Base-by-base conservation (phyloP, 805 yeast species). In the Candida maltosa region DNA sequence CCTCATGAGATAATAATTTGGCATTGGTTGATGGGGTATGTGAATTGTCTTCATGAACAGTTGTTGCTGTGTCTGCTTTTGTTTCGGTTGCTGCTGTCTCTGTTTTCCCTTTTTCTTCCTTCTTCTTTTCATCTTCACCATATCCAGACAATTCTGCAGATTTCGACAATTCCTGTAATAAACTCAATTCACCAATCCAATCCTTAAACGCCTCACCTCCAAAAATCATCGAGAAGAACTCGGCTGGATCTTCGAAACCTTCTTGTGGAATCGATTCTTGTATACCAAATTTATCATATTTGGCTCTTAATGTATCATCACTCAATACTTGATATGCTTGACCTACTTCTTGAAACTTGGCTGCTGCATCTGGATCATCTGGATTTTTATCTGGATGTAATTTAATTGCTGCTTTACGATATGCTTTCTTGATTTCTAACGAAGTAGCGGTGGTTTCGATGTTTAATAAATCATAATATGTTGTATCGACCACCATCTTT, bases 131-230 rank as follows among this genome's bases (percentile, higher is more conserved):
- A 23, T 60, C 67, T 19, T 60, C 66, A 4, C 40, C 47, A 25
- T 58, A 55, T 5, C 70, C 70, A 1, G 65, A 56, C 22, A 66
- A 54, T 39, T 67, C 73, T 2, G 73, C 73, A 6, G 68, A 52
- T 40, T 66, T 66, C 25, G 63, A 44, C 44, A 67, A 49, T 38
- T 66, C 72, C 45, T 59, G 66, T 26, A 67, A 41, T 35, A 67
- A 57, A 2, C 91, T 85, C 26, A 58, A 49, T 56, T 93, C 96
- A 4, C 98, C 99, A 50, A 91, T 87, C 72, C 89, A 85, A 40
- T 78, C 84, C 39, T 74, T 65, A 54, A 85, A 85, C 1, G 83
- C 80, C 42, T 83, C 89, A 38, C 94, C 94, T 39, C 94, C 94
- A 59, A 85, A 93, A 26, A 93, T 86, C 54, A 73, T 72, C 17